Base-by-base conservation (phyloP, 1,139 yeast genomes). In the Pneumocystis murina region DNA sequence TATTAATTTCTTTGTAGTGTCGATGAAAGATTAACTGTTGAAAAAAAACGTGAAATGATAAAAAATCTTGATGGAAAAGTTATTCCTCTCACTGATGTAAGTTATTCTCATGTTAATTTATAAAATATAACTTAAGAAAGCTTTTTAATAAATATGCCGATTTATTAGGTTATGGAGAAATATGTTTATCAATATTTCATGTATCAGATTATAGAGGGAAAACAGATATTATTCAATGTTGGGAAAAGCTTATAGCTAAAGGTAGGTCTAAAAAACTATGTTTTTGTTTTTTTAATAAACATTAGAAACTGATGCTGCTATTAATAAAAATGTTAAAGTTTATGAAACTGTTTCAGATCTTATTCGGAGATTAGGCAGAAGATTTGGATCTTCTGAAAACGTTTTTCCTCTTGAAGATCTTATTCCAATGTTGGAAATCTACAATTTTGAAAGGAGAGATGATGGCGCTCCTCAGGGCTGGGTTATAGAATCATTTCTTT, bases 101-200 rank as follows among this genome's bases (percentile, higher is more conserved):
- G 55, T 24, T 10, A 48, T 10, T 41, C 16, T 48, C 28, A 24
- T 48, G 14, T 48, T 24, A 12, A n/a, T 48, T 14, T 24, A 5
- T 3, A 10, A 48, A 24, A 48, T 48, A 24, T 48, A 20, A 20
- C 7, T 48, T 12, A 48, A 17, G 24, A 48, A 48, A 48, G 55
- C 55, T 48, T 64, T 92, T 85, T 77, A 92, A 92, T 74, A 85
- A 83, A 66, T 92, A 81, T 74, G 89, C 96, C 16, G 92, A 87
- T 70, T 96, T 96, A 14, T 77, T 91, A 68, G 92, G 92, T 3
- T 92, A 91, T 72, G 85, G 85, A 72, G 96, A 88, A 69, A 78
- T 91, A 62, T 87, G 95, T 67, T 78, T 91, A 66, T 76, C 83
- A 59, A 84, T 90, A 33, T 89, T 87, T 77, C 87, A 87, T 71